phyloP scores from a whole-genome alignment of 768 basidiomycete species.

The Auricularia sp. region DNA sequence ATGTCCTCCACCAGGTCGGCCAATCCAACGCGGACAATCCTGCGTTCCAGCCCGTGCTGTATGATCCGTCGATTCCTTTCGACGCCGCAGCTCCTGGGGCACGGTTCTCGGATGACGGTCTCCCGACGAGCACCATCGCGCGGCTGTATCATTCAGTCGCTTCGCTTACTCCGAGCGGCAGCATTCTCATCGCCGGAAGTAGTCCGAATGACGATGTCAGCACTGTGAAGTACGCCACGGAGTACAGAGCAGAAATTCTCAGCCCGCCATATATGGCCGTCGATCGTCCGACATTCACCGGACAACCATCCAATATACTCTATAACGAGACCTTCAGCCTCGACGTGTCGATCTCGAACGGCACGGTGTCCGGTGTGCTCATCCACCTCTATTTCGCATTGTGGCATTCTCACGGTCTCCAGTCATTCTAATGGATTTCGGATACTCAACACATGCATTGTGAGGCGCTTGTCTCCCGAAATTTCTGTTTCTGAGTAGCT shows the following conservation, averaged over 20 bases:
- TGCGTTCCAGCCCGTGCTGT: conserved; percentile 58
- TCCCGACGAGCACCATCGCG: conserved; percentile 60
- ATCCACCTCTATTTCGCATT: conserved; percentile 37
- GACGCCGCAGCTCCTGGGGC: conserved; percentile 24
- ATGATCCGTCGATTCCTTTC: conserved; percentile 42
- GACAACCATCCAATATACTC: conserved; percentile 31
- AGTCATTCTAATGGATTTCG: conserved; percentile 76
- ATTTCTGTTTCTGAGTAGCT: too few relatives aligned
- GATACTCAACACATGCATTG: conserved; percentile 69
- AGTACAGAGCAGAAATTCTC: conserved; percentile 84
- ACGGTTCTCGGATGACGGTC: conserved; percentile 48
- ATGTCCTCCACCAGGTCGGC: conserved; percentile 59
- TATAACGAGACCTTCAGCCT: conserved; percentile 42
- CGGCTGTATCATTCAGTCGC: conserved; percentile 79
- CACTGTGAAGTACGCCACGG: conserved; percentile 63
- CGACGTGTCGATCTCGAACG: conserved; percentile 43
- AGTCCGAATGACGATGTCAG: conserved; percentile 78
- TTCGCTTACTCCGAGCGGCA: conserved; percentile 60
- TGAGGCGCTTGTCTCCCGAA: conserved; percentile 36
- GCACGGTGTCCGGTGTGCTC: conserved; percentile 27
- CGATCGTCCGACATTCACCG: conserved; percentile 45
- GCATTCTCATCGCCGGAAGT: conserved; percentile 71
- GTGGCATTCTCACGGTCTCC: conserved; percentile 4
- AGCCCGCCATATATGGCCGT: conserved; percentile 69
- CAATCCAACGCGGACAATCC: conserved; percentile 72